Conservation (phyloP, 1,284 basidiomycete genomes). For the Gymnopus androsaceus region DNA sequence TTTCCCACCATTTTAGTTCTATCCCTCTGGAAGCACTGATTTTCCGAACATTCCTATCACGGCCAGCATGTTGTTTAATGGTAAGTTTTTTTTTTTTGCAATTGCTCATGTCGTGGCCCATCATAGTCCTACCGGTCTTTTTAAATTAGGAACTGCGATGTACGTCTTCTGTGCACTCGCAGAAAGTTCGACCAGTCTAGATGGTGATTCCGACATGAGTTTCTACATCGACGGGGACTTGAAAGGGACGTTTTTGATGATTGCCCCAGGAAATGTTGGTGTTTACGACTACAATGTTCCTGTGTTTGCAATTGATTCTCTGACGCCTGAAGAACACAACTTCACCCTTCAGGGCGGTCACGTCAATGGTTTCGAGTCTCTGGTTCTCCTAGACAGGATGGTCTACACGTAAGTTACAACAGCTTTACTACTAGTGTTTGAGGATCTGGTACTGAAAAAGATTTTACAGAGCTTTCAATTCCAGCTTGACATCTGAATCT, state of each 20-base stretch:
- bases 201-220: constrained; percentile 32
- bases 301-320: constrained; percentile 30
- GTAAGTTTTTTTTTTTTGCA: not conserved
- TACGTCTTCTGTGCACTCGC: constrained; percentile 34
- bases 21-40: not conserved
- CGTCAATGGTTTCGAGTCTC: constrained; percentile 2
- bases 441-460: too few relatives aligned
- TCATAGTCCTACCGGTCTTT: not conserved
- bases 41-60: constrained; percentile 5
- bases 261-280: constrained; percentile 21
- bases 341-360: constrained; percentile 6
- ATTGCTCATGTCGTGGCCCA: not conserved
- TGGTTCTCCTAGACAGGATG: constrained; percentile 4
- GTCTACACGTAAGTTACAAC: constrained; percentile 10
- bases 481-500: not conserved
- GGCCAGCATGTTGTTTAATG: constrained; percentile 7
- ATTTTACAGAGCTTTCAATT: not conserved
- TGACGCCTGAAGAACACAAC: constrained; percentile 12
- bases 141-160: constrained; percentile 32
- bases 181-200: constrained; percentile 19
- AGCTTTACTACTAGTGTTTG: not conserved
- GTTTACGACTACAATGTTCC: constrained; percentile 33
- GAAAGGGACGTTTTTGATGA: constrained; percentile 28
- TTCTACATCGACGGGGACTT: constrained; percentile 39
- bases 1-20: constrained; percentile 3